phyloP scores from a whole-genome alignment of 2,329 filamentous ascomycete species.

The Phyllosticta ampelicida region DNA sequence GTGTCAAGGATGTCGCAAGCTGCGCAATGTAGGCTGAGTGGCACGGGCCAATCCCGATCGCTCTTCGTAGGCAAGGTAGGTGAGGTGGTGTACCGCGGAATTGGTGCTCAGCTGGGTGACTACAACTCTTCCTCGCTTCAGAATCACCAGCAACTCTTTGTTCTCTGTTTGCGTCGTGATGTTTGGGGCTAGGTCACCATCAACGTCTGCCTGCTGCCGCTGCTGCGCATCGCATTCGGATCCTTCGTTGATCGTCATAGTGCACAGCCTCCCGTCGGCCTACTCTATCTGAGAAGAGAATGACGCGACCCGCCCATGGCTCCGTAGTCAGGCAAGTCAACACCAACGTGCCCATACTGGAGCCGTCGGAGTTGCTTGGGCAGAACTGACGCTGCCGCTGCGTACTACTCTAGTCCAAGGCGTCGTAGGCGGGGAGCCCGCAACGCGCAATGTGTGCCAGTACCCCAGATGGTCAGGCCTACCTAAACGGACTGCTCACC shows the following conservation, averaged over 20 bases:
- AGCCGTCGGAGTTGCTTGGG: too few relatives aligned
- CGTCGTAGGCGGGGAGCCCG: not conserved
- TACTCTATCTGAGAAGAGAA: not conserved
- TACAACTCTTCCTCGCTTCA: not conserved
- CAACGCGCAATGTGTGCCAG: not conserved
- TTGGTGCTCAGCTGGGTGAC: not conserved
- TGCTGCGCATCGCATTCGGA: not conserved
- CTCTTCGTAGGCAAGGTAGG: too few relatives aligned
- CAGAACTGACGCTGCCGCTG: not conserved
- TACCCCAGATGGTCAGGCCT: not conserved
- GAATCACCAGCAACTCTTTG: not conserved
- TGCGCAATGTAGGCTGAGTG: conserved; percentile 5
- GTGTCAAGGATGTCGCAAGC: not conserved
- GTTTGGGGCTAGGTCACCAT: not conserved
- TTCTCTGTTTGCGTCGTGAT: not conserved
- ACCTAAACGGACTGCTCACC: not conserved
- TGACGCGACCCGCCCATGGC: not conserved
- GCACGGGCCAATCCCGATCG: not conserved
- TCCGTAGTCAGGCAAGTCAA: not conserved
- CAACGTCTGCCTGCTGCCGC: not conserved
- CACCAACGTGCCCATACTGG: not conserved
- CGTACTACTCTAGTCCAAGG: not conserved
- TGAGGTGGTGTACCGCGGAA: not conserved
- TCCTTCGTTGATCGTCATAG: not conserved
- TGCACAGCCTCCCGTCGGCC: not conserved